Evolutionary conservation across 148 eudicot species (phyloP), one percentile per base, ranked within the genome.

Genomic region (Mesembryanthemum crystallinum): DNA sequence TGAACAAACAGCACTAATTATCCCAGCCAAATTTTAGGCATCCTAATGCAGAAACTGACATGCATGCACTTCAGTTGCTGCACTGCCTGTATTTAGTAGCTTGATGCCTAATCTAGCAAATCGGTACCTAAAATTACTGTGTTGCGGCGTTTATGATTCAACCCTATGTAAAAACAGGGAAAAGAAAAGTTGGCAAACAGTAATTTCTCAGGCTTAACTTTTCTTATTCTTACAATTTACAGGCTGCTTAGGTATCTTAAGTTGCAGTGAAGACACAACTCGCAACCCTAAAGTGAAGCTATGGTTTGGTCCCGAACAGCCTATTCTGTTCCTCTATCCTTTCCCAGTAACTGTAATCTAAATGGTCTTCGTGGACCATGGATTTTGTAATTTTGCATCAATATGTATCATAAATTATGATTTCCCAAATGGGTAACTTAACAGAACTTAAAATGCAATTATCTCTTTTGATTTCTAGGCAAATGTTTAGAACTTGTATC

Each of bases 201-300:
- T 76, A 23, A n/a, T 45, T 79, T 59, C 35, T 47, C 49, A 43
- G 27, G 55, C 39, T 76, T 55, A 71, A 45, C 21, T 20, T 25
- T 9, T 80, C 62, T 57, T 54, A 43, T 65, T 62, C 76, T 59
- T 18, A 43, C 49, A 65, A 25, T 57, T 45, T 71, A 28, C 83
- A 80, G 83, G 79, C 39, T 57, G 83, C 23, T 71, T 25, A 66
- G 69, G 63, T 58, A 75, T 59, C 79, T 58, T n/a, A 75, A 61
- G 79, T 64, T 71, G 37, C 32, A 57, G 45, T 76, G 69, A 80
- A 32, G 76, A 20, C 32, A 37, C 23, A 70, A 57, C 72, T 25
- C 32, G 37, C 23, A 70, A 45, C 72, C 52, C 65, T 20, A 10
- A 35, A 42, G 55, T 25, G 49, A 43, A 64, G 32, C 80, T 33